Percentiles rank a stretch among this genome's conserved stretches.
phyloP scores from a whole-genome alignment of 495 filamentous ascomycete species.

The Podospora pseudoanserina region DNA sequence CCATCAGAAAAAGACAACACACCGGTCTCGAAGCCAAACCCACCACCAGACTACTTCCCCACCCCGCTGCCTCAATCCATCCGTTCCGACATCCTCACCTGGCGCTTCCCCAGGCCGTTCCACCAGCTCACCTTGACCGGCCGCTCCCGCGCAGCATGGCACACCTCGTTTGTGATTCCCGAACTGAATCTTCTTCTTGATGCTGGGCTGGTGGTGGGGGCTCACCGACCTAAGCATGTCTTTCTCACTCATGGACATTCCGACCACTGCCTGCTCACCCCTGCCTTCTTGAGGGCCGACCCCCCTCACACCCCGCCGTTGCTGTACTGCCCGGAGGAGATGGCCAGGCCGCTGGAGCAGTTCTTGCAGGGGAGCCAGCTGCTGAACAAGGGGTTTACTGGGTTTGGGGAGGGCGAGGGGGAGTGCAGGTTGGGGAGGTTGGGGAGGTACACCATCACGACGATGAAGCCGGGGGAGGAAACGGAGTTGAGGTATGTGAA shows the following conservation, averaged over 20 bases:
- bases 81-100: slow-evolving; percentile 38
- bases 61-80: slow-evolving; percentile 34
- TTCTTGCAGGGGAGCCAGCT: slow-evolving; percentile 30
- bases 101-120: slow-evolving; percentile 38
- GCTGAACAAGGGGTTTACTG: slow-evolving; percentile 30
- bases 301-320: slow-evolving; percentile 31
- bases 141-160: slow-evolving; percentile 40
- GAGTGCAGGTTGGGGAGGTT: no score
- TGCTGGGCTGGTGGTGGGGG: slow-evolving; percentile 36
- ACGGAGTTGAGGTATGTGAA: not conserved
- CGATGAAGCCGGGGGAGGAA: no score
- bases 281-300: slow-evolving; percentile 28
- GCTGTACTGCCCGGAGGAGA: slow-evolving; percentile 34
- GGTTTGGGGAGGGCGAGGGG: not conserved
- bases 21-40: not conserved
- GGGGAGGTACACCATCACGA: not conserved
- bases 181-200: slow-evolving; percentile 40
- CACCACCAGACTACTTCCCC: slow-evolving; percentile 26
- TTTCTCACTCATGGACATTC: slow-evolving; percentile 41
- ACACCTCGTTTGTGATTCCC: slow-evolving; percentile 42
- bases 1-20: not conserved
- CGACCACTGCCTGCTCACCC: slow-evolving; percentile 36
- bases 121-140: slow-evolving; percentile 35
- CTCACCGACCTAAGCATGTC: slow-evolving; percentile 38
- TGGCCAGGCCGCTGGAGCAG: slow-evolving; percentile 27